Evolutionary conservation across 371 early-diverging fungal species (phyloP), one percentile per base, ranked within the genome.

Genomic region (Umbelopsis sp.): DNA sequence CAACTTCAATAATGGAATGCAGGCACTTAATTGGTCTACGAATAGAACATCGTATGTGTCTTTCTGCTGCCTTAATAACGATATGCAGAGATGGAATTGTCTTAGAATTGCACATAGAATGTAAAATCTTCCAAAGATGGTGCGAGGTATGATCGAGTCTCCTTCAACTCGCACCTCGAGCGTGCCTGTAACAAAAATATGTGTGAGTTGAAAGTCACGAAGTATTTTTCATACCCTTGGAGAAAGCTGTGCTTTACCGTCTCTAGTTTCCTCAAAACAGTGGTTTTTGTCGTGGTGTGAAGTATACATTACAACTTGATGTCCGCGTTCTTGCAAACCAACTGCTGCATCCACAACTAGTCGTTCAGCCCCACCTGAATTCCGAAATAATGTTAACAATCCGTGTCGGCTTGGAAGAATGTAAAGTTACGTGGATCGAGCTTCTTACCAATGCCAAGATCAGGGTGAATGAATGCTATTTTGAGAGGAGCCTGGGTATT

Each of bases 291-390:
- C 95, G 73, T 96, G 96, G 79, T 97, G 94, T 66, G 93, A 93
- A 16, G 98, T 97, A 75, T 89, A 96, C 68, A 97, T 83, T 44
- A 78, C 73, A 0, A 97, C 93, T 11, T 82, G 70, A 80, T 98
- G 96, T 11, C 97, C 97, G 44, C 81, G 86, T 29, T 75, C 69
- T 75, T 94, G 90, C 62, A 96, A 82, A 24, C 92, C 94, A 0
- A 91, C 80, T 2, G 97, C 97, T 1, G 96, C 92, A 84, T 98
- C 97, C 12, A 97, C 96, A 0, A 97, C 92, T n/a, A 98, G 83
- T 25, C 98, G 85, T 76, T 98, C 98, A 8, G 98, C 98, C 25
- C 98, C 98, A 52, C 97, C 97, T 89, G 72, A 16, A 35, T 29
- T 41, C 10, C 12, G 12, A 41, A 41, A 1, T 3, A 29, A 3